Evolutionary conservation across 306 rosid species (phyloP), one percentile per base, ranked within the genome.

Genomic region (Quercus dentata): DNA sequence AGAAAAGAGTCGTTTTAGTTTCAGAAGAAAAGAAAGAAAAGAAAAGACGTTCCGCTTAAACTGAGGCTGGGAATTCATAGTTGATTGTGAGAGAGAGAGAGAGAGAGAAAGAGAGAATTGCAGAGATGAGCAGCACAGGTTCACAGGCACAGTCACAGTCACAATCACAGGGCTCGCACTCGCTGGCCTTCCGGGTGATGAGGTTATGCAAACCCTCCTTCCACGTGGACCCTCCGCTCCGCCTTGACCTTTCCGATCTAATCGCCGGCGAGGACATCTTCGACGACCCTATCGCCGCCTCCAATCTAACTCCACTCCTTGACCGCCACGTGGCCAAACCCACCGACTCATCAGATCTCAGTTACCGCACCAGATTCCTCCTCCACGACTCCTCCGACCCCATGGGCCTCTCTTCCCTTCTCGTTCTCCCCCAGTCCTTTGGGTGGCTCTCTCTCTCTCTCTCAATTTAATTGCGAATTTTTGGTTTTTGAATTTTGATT

Each of bases 391-490:
- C 78, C 83, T 85, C 91, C 70, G 97, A 91, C 63, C 82, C 99
- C 62, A 84, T 92, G 88, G 97, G 98, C 54, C 96, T 95, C 91
- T 89, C 96, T 49, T 97, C 94, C 79, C 98, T 95, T 88, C 97
- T 95, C 84, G 97, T 95, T 56, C 99, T 95, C 83, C 99, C 98
- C 21, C 98, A 95, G 85, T 90, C 99, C 49, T 95, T 95, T 79
- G 98, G 99, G 97, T 81, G 3, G 46, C 56, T n/a, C 30, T 38
- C 65, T 56, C 59, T 6, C 68, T 13, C 68, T 38, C 7, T 31
- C 6, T 31, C 6, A 4, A 31, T 31, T 31, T 31, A 33, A 33
- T 33, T 33, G 38, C 38, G 38, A 33, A 35, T 7, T 38, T 7
- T 6, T 38, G 46, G 46, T 38, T 38, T 1, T 38, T 38, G 46